Base-by-base conservation (phyloP, 371 early-diverging fungal species). In the Haplosporangium sp. region DNA sequence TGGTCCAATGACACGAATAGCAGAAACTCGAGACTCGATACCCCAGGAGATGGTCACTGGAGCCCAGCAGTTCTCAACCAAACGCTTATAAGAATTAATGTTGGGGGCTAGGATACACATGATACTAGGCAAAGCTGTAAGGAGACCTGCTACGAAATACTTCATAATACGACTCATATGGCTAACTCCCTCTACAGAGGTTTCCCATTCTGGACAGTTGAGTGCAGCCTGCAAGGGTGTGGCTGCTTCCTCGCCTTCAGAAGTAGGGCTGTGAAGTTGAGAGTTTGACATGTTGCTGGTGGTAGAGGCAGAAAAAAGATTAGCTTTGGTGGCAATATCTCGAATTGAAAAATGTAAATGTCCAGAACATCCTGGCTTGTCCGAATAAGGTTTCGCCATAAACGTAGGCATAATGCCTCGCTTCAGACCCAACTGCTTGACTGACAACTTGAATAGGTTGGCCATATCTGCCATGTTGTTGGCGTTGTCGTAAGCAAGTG, bases 41-140 rank as follows among this genome's bases (percentile, higher is more conserved):
- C 96, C 95, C 83, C 95, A 96, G 1, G 92, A 91, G 37, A 94
- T 91, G 17, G 86, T 92, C 3, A 94, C 88, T n/a, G 96, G 95
- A 15, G 96, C 94, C 94, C 95, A 96, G 75, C 89, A 93, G 72
- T 92, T 93, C 70, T 89, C 93, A n/a, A 91, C 91, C 42, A 96
- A 74, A 48, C 96, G 89, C 68, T 96, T 96, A 82, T 95, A 95
- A 67, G 93, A 92, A 83, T 96, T 96, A 76, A 96, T 85, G 39
- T 91, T 94, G 0, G 96, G 96, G 3, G 95, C 95, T 61, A 93
- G 81, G 62, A 94, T 85, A 5, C 93, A 89, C 86, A 94, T 84
- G 72, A 93, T 89, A 72, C 90, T 89, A 3, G 94, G 94, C 44
- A 96, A 81, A 27, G 92, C 94, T 40, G 78, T 84, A 52, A 96